A percentile compares a stretch with the other conserved stretches of the same genome.
Conservation (phyloP, 495 filamentous ascomycete species). For the Apodospora peruviana region DNA sequence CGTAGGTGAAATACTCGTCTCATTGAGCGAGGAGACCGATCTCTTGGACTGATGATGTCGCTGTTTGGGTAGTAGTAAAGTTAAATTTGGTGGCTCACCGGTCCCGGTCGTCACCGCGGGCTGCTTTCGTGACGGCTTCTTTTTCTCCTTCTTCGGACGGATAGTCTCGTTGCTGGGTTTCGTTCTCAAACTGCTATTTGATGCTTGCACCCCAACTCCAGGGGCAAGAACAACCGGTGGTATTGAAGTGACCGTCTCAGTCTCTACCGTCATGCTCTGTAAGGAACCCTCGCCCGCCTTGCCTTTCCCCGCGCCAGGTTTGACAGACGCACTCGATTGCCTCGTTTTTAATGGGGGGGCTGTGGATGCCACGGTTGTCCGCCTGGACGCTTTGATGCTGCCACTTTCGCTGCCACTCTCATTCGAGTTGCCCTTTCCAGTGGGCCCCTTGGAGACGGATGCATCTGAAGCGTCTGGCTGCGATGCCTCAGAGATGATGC, state of each 20-base stretch:
- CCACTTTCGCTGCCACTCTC: slow-evolving; percentile 63
- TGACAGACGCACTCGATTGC: slow-evolving; percentile 40
- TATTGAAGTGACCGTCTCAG: slow-evolving; percentile 89
- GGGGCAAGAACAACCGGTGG: slow-evolving; percentile 79
- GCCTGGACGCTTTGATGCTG: slow-evolving; percentile 31
- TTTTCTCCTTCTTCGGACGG: slow-evolving; percentile 88
- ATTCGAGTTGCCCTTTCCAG: slow-evolving; percentile 30
- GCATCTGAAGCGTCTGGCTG: slow-evolving; percentile 29
- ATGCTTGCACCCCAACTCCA: slow-evolving; percentile 57
- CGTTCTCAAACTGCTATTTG: slow-evolving; percentile 69
- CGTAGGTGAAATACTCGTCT: slow-evolving; percentile 24
- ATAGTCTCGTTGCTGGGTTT: slow-evolving; percentile 93
- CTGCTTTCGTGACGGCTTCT: slow-evolving; percentile 67
- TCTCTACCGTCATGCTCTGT: slow-evolving; percentile 96
- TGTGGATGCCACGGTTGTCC: slow-evolving; percentile 22
- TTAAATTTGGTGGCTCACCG: slow-evolving; percentile 51
- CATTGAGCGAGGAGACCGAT: slow-evolving; percentile 26
- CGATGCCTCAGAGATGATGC: slow-evolving; percentile 36
- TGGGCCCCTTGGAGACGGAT: slow-evolving; percentile 27
- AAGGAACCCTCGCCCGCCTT: slow-evolving; percentile 69
- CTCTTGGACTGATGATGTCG: slow-evolving; percentile 32
- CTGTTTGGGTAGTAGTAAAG: slow-evolving; percentile 12
- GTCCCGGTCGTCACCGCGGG: slow-evolving; percentile 64
- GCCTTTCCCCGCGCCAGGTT: slow-evolving; percentile 40
- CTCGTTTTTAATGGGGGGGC: slow-evolving; percentile 36